Percentiles rank a stretch among this genome's conserved stretches.
phyloP scores from a whole-genome alignment of 2,329 filamentous ascomycete genomes.

The Calonectria naviculata region DNA sequence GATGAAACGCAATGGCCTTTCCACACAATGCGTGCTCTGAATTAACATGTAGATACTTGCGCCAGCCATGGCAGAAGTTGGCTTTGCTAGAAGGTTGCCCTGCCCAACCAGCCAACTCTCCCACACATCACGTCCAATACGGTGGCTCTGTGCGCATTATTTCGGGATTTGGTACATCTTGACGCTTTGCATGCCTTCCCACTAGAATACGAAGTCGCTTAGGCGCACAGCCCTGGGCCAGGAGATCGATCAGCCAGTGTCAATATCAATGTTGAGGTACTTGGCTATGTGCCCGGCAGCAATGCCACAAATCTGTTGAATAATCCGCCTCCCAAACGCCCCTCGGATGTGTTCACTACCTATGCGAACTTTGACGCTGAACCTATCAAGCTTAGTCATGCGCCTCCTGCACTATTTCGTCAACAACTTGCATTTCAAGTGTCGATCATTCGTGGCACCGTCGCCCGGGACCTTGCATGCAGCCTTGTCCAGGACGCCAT shows the following conservation, averaged over 20 bases:
- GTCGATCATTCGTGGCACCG: slow-evolving; percentile 34
- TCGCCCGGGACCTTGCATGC: slow-evolving; percentile 41
- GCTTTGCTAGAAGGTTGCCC: neutral
- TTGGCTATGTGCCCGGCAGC: neutral
- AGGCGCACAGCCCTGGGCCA: neutral
- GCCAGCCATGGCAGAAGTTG: neutral
- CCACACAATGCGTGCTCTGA: neutral
- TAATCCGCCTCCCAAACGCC: neutral
- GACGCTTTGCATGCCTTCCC: neutral
- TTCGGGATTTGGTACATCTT: neutral
- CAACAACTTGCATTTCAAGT: slow-evolving; percentile 17
- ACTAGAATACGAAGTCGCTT: slow-evolving; percentile 6
- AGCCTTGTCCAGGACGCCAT: slow-evolving; percentile 22
- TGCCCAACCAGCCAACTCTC: neutral
- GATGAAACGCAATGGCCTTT: neutral
- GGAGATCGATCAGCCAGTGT: neutral
- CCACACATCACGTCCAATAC: neutral
- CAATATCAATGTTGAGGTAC: neutral
- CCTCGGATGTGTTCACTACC: neutral
- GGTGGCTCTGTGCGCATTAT: neutral
- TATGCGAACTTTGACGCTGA: neutral
- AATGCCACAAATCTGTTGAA: neutral
- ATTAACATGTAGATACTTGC: neutral
- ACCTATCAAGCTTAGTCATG: slow-evolving; percentile 13
- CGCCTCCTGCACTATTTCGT: slow-evolving; percentile 15